Conservation (phyloP, 73 alveolate species). For the Stentor roeselii region DNA sequence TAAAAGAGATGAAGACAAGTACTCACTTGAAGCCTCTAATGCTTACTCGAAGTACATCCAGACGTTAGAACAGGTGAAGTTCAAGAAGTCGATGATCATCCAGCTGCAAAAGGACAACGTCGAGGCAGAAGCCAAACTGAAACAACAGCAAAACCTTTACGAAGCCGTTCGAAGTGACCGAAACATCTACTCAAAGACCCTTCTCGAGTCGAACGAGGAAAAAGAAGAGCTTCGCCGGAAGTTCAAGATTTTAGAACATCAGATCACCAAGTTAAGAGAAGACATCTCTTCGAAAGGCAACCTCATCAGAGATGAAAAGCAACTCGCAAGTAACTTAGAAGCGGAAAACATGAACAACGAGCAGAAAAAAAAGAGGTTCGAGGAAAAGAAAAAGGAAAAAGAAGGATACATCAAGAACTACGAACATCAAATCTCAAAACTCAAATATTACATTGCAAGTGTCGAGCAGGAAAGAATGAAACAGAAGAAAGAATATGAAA, state of each 20-base stretch:
- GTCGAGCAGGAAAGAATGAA: constrained; percentile 96
- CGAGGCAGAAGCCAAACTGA: constrained; percentile 97
- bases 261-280: constrained; percentile 86
- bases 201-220: constrained; percentile 94
- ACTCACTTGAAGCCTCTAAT: constrained; percentile 93
- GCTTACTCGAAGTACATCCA: constrained; percentile 95
- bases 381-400: constrained; percentile 80
- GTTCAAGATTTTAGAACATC: constrained; percentile 86
- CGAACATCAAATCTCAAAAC: constrained; percentile 92
- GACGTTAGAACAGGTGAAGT: constrained; percentile 91
- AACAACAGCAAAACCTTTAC: constrained; percentile 96
- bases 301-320: constrained; percentile 75
- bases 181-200: constrained; percentile 96
- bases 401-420: constrained; percentile 93
- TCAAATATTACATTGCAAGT: constrained; percentile 90
- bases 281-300: constrained; percentile 88
- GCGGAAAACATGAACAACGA: constrained; percentile 81
- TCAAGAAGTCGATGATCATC: constrained; percentile 88
- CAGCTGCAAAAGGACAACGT: constrained; percentile 89
- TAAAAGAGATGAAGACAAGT: constrained; percentile 78
- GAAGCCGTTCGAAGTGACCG: constrained; percentile 98
- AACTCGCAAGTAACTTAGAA: constrained; percentile 65
- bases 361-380: constrained; percentile 79
- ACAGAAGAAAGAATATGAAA: constrained; percentile 95
- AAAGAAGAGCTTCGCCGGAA: constrained; percentile 83